Conservation (phyloP, 139 green algal species). For the Coelastrella sp. region DNA sequence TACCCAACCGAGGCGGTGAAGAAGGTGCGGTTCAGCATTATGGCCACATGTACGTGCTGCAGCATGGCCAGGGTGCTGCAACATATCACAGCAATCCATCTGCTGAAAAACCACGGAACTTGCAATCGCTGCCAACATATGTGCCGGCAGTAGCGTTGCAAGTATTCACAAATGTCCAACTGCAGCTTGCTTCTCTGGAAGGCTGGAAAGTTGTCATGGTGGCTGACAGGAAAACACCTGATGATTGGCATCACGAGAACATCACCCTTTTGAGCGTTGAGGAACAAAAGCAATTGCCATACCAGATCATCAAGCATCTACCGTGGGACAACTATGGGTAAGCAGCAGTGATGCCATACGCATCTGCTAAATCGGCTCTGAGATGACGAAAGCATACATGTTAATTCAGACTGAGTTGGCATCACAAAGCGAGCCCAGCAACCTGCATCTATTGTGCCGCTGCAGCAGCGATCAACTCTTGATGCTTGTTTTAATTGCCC, state of each 20-base stretch:
- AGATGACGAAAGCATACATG: background rate
- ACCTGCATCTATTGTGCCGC: too few species aligned
- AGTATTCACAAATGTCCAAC: background rate
- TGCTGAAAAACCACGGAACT: background rate
- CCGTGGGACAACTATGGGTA: background rate
- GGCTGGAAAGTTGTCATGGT: slow-evolving; percentile 6
- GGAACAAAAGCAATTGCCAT: background rate
- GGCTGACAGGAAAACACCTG: background rate
- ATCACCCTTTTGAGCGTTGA: background rate
- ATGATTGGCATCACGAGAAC: background rate
- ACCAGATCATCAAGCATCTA: background rate
- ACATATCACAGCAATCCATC: too few species aligned
- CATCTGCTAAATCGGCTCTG: background rate
- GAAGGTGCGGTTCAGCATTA: too few species aligned
- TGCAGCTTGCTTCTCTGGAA: background rate
- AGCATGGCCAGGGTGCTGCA: background rate
- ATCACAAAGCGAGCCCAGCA: too few species aligned
- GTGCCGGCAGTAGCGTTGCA: background rate
- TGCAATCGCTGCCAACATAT: background rate
- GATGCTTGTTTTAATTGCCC: too few species aligned
- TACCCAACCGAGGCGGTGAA: background rate
- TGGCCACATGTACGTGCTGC: too few species aligned
- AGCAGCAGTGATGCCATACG: too few species aligned
- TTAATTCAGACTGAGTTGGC: background rate
- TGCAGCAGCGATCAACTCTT: too few species aligned